Base-by-base conservation (phyloP, 2,329 filamentous ascomycete genomes). In the Aureobasidium sp. region DNA sequence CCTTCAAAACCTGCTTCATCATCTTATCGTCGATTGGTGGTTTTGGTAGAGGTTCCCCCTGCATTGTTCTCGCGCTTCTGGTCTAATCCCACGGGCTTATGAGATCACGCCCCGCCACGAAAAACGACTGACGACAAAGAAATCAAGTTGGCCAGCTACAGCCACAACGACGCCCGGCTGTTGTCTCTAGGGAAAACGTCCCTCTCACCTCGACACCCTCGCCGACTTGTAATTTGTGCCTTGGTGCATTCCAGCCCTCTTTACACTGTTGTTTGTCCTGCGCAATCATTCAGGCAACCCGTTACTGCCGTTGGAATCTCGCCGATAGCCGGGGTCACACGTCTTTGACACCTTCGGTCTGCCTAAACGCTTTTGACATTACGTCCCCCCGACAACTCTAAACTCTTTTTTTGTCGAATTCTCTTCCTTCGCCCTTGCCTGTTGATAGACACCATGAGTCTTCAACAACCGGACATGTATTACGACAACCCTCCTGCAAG, bases 401-500 rank as follows among this genome's bases (percentile, higher is more conserved):
- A 60, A 60, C 44, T 50, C 44, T 34, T 50, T 60, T 59, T 50
- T 26, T 26, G 32, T 60, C 55, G 37, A 27, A 23, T 47, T 39
- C 42, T 56, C 52, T 34, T 56, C 39, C 51, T 44, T 44, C 26
- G 41, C 47, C 41, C 52, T 36, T n/a, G 37, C 23, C 51, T 34
- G 37, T 34, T n/a, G 32, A 17, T 34, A 56, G 57, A 26, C 39
- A 52, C 51, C 61, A 66, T 66, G 64, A 66, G 63, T 57, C 61
- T 58, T 12, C 64, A 65, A 52, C 64, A 66, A 62, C 78, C 82
- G 74, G 86, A 89, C 64, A 85, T 88, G 81, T 91, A 90, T 79
- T 85, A 89, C 77, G 87, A 90, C 68, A 88, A 89, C 69, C 76
- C 82, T 63, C 75, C 82, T 65, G 87, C 86, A 73, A 71, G 68